Evolutionary conservation across 176 grass and related monocot species (phyloP), one percentile per base, ranked within the genome.

Genomic region (Aechmea fasciata): DNA sequence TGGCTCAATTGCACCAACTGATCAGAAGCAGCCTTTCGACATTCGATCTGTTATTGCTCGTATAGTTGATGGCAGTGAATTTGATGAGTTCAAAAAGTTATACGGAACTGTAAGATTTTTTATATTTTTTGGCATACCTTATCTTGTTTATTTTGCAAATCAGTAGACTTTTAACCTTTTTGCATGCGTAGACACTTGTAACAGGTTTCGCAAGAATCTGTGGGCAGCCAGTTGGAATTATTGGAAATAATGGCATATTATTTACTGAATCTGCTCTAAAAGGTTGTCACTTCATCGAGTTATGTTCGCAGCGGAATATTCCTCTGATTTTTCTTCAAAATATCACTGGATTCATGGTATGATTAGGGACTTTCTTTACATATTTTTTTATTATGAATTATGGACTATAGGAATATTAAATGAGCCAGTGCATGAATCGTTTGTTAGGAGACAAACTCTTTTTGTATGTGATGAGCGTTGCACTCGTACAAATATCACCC

Each of bases 301-400:
- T 97, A 73, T 97, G 93, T 83, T 84, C 89, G 51, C 89, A 97
- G 64, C 84, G 93, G 48, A 89, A 90, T 81, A 92, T 97, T 81
- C 93, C 93, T 87, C 87, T 97, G 77, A 92, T 97, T 68, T 97
- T 97, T 74, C 93, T 92, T 85, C 93, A 97, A 78, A 97, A 97
- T 77, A 97, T 97, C 74, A 87, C 93, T 81, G 93, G 93, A 24
- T 97, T 97, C 79, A 97, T 97, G 93, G 93, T 97, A 85, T 78
- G 59, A 1, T 47, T 70, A 77, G 14, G 12, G 51, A 49, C 70
- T 75, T 59, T 26, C 3, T 65, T 77, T 61, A 22, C 20, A 9
- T 61, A 9, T 18, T 61, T 18, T n/a, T 61, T 61, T 15, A 61
- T 61, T 61, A 9, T 61, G 55, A 15, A 61, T 61, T 20, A 19